Evolutionary conservation across 1,139 yeast species (phyloP).

Genomic region (Saccharomyces pastorianus): DNA sequence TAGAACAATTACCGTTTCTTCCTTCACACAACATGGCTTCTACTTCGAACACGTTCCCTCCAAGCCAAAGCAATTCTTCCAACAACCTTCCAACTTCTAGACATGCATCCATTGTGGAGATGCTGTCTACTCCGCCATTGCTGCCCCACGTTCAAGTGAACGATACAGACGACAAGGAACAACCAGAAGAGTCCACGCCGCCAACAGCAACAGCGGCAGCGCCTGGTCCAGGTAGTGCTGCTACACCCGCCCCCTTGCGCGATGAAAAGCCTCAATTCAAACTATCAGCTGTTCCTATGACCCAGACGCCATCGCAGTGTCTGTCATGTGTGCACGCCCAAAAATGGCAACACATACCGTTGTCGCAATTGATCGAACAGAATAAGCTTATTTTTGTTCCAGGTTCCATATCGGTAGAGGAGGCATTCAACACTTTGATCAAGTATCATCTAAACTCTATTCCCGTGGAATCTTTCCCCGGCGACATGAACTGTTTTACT

Average conservation of each 20-base stretch:
- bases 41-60: neutral
- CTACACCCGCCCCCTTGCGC: neutral
- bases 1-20: neutral
- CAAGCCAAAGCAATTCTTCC: neutral
- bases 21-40: neutral
- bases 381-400: constrained; percentile 68
- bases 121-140: constrained; percentile 80
- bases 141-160: constrained; percentile 14
- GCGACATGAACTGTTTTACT: constrained; percentile 61
- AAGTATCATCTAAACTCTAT: constrained; percentile 71
- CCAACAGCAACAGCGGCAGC: neutral
- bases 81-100: constrained; percentile 27
- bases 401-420: constrained; percentile 61
- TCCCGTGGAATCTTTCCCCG: constrained; percentile 55
- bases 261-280: neutral
- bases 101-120: constrained; percentile 73
- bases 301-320: constrained; percentile 20
- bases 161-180: constrained; percentile 3
- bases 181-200: constrained; percentile 3
- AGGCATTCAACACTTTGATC: constrained; percentile 73
- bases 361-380: constrained; percentile 67
- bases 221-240: constrained; percentile 1
- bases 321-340: constrained; percentile 23
- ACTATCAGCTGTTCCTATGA: constrained; percentile 12
- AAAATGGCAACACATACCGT: constrained; percentile 66